These are phyloP conservation scores for Populus davidiana DNA, from an alignment of 345 rosid species.

Conservation along the genomic window DNA sequence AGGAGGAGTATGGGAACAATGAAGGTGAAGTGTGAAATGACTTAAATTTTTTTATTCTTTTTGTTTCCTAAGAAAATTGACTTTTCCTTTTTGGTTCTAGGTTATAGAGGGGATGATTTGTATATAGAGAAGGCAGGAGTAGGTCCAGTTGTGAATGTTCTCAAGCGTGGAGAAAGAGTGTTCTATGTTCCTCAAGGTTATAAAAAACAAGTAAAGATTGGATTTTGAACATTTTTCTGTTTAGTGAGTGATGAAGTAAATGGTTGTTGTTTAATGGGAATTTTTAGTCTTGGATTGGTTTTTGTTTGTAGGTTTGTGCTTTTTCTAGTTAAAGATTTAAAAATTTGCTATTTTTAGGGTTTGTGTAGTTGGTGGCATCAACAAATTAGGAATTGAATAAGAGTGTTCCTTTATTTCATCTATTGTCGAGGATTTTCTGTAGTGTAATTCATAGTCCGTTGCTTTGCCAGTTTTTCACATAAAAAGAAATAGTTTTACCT, in stretches of 20 bases:
- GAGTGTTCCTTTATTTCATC: constrained; percentile 57
- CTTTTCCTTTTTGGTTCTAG: constrained; percentile 26
- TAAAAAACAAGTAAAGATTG: constrained; percentile 67
- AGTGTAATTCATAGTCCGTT: constrained; percentile 63
- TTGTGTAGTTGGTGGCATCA: constrained; percentile 56
- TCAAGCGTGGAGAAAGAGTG: constrained; percentile 52
- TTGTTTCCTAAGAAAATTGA: constrained; percentile 20
- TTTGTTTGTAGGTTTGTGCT: constrained; percentile 7
- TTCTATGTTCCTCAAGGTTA: constrained; percentile 93
- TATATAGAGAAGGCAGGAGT: constrained; percentile 76
- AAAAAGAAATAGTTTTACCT: too few relatives aligned
- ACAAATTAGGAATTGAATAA: constrained; percentile 77
- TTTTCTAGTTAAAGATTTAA: neutral
- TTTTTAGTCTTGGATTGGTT: constrained; percentile 2
- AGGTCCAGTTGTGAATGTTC: constrained; percentile 78
- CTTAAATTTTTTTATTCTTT: neutral
- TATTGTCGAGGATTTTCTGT: constrained; percentile 76
- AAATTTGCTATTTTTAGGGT: constrained; percentile 34
- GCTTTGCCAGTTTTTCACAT: constrained; percentile 4
- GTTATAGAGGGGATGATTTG: constrained; percentile 48
- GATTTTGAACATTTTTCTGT: neutral
- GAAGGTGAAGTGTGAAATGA: constrained; percentile 21
- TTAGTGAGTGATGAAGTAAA: neutral
- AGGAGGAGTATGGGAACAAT: constrained; percentile 15
- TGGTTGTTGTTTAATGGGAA: neutral